A percentile compares a stretch with the other conserved stretches of the same genome.
phyloP scores from a whole-genome alignment of 2,329 filamentous ascomycete species.

The Cercospora sojina region DNA sequence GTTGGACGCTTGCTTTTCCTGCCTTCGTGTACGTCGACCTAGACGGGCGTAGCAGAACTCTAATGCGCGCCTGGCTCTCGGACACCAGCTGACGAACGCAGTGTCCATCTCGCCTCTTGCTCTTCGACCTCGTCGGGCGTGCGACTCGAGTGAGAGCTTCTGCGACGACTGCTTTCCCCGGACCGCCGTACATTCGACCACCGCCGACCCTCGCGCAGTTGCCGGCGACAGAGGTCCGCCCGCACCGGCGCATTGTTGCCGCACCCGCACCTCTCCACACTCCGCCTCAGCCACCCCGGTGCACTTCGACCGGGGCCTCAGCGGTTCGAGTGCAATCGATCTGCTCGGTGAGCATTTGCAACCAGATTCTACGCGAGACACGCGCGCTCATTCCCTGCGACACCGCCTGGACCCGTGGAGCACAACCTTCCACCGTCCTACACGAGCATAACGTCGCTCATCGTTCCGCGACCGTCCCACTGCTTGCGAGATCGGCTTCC shows the following conservation, averaged over 20 bases:
- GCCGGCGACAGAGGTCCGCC: not conserved
- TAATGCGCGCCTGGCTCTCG: slow-evolving; percentile 25
- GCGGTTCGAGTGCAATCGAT: not conserved
- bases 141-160: slow-evolving; percentile 5
- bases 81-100: slow-evolving; percentile 29
- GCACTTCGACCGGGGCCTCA: not conserved
- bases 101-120: slow-evolving; percentile 15
- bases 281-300: slow-evolving; percentile 1
- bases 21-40: slow-evolving; percentile 21
- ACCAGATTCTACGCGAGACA: not conserved
- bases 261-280: not conserved
- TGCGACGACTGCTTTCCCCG: not conserved
- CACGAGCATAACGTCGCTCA: not conserved
- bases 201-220: not conserved
- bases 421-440: not conserved
- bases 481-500: not conserved
- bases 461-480: not conserved
- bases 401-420: not conserved
- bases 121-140: not conserved
- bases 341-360: not conserved
- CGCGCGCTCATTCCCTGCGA: not conserved
- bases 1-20: slow-evolving; percentile 28
- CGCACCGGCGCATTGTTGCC: not conserved
- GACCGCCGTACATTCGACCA: not conserved
- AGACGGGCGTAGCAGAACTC: slow-evolving; percentile 23